A percentile compares a stretch with the other conserved stretches of the same genome.
Evolutionary conservation across 169 alveolate species (phyloP).

Genomic region (Plasmodium berghei): DNA sequence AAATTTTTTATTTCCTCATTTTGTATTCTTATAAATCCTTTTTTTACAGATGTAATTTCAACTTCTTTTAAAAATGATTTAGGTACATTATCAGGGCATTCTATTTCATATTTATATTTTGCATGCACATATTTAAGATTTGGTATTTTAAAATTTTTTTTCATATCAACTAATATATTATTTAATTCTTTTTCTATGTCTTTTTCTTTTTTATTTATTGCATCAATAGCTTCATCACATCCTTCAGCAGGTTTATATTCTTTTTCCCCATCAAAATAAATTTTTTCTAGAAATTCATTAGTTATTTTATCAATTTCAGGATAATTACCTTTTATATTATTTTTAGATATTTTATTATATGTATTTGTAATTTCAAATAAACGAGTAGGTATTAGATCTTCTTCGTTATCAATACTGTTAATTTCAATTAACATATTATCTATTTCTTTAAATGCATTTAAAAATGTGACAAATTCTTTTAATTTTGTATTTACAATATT

Average conservation of each 20-base stretch:
- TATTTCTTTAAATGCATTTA: conserved; percentile 79
- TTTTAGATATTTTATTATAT: conserved; percentile 23
- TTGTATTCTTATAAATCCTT: conserved; percentile 92
- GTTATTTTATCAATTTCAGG: conserved; percentile 79
- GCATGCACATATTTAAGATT: conserved; percentile 83
- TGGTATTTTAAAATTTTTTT: conserved; percentile 46
- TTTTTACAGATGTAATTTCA: conserved; percentile 94
- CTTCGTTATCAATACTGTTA: conserved; percentile 57
- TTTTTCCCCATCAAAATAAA: conserved; percentile 79
- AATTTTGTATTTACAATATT: conserved; percentile 82
- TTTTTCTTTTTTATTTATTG: conserved; percentile 52
- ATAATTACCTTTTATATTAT: conserved; percentile 67
- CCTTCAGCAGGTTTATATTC: conserved; percentile 79
- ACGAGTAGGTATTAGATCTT: conserved; percentile 29
- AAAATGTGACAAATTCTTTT: conserved; percentile 83
- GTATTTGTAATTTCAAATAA: conserved; percentile 61
- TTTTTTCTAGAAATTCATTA: conserved; percentile 77
- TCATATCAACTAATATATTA: conserved; percentile 67
- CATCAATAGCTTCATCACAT: conserved; percentile 76
- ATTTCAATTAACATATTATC: conserved; percentile 77
- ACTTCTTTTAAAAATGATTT: conserved; percentile 80
- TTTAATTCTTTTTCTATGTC: conserved; percentile 50
- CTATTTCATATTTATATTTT: conserved; percentile 93
- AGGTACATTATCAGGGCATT: conserved; percentile 87
- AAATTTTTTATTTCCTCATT: conserved; percentile 79